phyloP scores from a whole-genome alignment of 495 filamentous ascomycete genomes.

The Lasiosphaeria miniovina region DNA sequence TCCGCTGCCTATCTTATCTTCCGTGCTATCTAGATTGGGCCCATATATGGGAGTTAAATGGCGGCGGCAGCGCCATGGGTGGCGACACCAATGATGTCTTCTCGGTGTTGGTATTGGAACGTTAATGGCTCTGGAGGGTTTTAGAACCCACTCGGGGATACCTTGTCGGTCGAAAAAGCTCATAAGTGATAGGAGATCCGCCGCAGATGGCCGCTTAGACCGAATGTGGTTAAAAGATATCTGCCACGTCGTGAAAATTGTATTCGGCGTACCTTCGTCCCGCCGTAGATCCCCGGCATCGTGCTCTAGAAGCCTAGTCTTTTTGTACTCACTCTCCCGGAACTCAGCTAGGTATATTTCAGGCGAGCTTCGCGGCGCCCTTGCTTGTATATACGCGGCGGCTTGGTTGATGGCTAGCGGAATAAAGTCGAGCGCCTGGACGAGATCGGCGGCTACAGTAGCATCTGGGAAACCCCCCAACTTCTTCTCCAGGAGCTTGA shows the following conservation, averaged over 20 bases:
- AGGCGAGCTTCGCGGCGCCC: slow-evolving; percentile 22
- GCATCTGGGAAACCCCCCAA: slow-evolving; percentile 20
- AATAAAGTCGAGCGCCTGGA: slow-evolving; percentile 41
- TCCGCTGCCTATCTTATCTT: slow-evolving; percentile 1
- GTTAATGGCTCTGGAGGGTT: background rate
- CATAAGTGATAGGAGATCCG: slow-evolving; percentile 37
- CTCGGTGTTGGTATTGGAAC: too few species aligned
- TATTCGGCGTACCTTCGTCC: too few species aligned
- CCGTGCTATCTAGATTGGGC: background rate
- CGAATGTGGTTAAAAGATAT: too few species aligned
- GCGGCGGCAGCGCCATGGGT: too few species aligned
- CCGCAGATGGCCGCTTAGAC: slow-evolving; percentile 27
- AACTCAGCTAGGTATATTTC: slow-evolving; percentile 41
- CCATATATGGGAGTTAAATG: too few species aligned
- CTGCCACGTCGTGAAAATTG: too few species aligned
- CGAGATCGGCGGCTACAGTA: slow-evolving; percentile 25
- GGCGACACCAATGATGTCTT: too few species aligned
- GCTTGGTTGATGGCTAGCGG: slow-evolving; percentile 44
- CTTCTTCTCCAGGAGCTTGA: slow-evolving; percentile 31
- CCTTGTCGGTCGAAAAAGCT: slow-evolving; percentile 41
- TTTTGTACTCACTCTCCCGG: slow-evolving; percentile 31
- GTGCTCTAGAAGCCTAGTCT: slow-evolving; percentile 27
- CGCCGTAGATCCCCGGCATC: too few species aligned
- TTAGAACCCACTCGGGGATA: slow-evolving; percentile 31
- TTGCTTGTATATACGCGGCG: slow-evolving; percentile 39